Conservation (phyloP, 345 rosid species). For the Angophora floribunda region DNA sequence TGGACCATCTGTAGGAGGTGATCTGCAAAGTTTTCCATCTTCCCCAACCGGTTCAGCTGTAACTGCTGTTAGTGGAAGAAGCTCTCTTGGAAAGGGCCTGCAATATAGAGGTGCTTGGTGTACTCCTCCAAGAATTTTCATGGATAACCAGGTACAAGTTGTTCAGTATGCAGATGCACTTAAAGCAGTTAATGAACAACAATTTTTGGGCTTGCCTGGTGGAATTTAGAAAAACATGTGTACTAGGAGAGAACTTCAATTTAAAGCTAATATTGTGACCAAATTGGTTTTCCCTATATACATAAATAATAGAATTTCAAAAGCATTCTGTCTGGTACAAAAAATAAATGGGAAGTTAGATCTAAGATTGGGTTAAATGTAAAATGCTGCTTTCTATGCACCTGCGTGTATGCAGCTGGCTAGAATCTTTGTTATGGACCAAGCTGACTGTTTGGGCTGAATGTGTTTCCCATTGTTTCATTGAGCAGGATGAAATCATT, state of each 20-base stretch:
- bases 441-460: not conserved
- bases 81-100: conserved; percentile 80
- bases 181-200: not conserved
- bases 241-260: not conserved
- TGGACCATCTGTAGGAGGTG: conserved; percentile 65
- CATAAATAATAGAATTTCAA: not conserved
- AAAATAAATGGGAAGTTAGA: not conserved
- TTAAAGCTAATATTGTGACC: not conserved
- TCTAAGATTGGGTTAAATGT: not conserved
- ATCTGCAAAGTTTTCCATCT: conserved; percentile 57
- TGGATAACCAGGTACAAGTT: conserved; percentile 72
- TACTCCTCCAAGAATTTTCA: conserved; percentile 94
- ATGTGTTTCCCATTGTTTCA: not conserved
- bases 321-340: not conserved
- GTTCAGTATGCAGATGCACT: not conserved
- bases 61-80: conserved; percentile 76
- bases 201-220: not conserved
- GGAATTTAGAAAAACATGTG: not conserved
- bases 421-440: not conserved
- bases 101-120: conserved; percentile 89
- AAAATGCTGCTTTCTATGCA: not conserved
- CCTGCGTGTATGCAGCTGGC: not conserved
- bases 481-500: conserved; percentile 75
- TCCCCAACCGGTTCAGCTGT: conserved; percentile 87
- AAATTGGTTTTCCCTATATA: not conserved